These are phyloP conservation scores for Groenewaldozyma sp. DNA, from an alignment of 1,139 yeast species.

Conservation along the genomic window DNA sequence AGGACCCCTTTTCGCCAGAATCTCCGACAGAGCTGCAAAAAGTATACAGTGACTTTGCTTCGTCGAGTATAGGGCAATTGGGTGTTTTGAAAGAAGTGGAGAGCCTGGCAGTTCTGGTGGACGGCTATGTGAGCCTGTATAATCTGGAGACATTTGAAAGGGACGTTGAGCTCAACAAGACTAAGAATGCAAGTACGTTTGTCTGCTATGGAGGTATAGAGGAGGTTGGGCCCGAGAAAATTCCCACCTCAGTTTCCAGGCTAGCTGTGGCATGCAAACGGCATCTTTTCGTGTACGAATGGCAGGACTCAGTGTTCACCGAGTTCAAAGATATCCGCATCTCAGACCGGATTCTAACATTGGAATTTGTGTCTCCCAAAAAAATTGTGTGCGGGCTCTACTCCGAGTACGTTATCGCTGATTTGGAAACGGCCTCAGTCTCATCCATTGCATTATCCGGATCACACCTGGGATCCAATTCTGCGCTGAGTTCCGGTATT, in stretches of 20 bases:
- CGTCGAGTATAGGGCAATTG: constrained; percentile 25
- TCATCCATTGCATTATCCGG: constrained; percentile 7
- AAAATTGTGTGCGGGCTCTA: constrained; percentile 28
- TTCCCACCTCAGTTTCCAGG: constrained; percentile 19
- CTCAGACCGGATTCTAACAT: constrained; percentile 29
- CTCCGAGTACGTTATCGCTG: constrained; percentile 15
- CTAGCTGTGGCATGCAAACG: constrained; percentile 31
- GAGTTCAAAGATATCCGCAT: constrained; percentile 27
- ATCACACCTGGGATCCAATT: constrained; percentile 4
- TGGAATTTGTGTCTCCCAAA: constrained; percentile 31
- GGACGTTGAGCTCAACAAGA: constrained; percentile 28
- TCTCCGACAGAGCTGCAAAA: constrained; percentile 13
- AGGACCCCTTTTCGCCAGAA: constrained; percentile 19
- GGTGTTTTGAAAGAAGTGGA: constrained; percentile 31
- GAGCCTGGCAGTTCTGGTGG: constrained; percentile 28
- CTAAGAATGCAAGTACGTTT: constrained; percentile 30
- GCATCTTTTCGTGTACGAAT: constrained; percentile 29
- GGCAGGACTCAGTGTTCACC: constrained; percentile 30
- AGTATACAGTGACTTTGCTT: constrained; percentile 13
- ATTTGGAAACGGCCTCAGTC: constrained; percentile 4
- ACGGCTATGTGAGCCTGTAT: constrained; percentile 28
- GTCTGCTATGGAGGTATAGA: constrained; percentile 20
- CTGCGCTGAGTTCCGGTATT: constrained; percentile 15
- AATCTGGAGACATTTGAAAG: constrained; percentile 26
- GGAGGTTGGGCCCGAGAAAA: not conserved